Base-by-base conservation (phyloP, 306 rosid genomes). In the Acacia confusa region DNA sequence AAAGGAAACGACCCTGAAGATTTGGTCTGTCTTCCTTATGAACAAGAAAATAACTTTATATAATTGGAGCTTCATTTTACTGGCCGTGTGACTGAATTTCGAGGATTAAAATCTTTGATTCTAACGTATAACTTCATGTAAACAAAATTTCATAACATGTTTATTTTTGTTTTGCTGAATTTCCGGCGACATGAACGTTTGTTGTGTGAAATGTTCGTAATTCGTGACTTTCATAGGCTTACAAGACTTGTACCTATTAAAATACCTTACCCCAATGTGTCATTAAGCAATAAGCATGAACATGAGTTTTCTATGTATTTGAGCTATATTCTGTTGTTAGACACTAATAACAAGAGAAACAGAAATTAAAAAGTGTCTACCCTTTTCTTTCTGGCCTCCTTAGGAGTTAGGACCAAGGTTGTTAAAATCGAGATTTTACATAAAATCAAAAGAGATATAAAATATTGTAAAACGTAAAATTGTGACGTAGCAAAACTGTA, bases 91-190 rank as follows among this genome's bases (percentile, higher is more conserved):
- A 2, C 19, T 66, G 25, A 66, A 32, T 32, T 19, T 66, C 14
- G 40, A 32, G 2, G 44, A 16, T 17, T 38, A 34, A 44, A 63
- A 43, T 30, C 34, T 41, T 41, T 53, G 79, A 30, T 78, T 50
- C 47, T 63, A 65, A 20, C 84, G 71, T 82, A 80, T 80, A 78
- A 74, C 74, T 40, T 24, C 52, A 40, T 1, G 52, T 40, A 9
- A 40, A 17, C n/a, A n/a, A 44, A 40, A 41, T n/a, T 69, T 41
- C 32, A 6, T 41, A 41, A 36, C n/a, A n/a, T 38, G 22, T 38
- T 22, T 19, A 38, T 34, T 67, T 65, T 67, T 67, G 6, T 67
- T 34, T 34, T 36, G 47, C 72, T 32, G 47, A 67, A 67, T 36
- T 67, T 67, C 7, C 13, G 40, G 22, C 43, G 16, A 60, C 12